A percentile compares a stretch with the other conserved stretches of the same genome.
phyloP scores from a whole-genome alignment of 352 stramenopile species.

The Phytophthora pluvialis region DNA sequence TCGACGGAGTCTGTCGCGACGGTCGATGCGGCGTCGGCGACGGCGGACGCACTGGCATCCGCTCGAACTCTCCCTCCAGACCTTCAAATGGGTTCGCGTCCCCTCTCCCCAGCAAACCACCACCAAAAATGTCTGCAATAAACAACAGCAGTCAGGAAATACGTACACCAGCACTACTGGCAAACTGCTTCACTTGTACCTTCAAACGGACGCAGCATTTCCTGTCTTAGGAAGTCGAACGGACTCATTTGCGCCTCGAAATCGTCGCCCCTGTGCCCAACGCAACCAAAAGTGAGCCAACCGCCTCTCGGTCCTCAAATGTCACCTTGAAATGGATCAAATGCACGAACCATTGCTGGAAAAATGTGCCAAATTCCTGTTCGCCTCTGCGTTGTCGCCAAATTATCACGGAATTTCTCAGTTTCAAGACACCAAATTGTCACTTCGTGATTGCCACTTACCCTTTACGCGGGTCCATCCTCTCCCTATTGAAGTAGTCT shows the following conservation, averaged over 20 bases:
- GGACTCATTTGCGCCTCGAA: conserved; percentile 82
- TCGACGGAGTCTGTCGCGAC: conserved; percentile 50
- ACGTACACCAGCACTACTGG: too few species aligned
- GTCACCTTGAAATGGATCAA: not conserved
- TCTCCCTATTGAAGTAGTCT: conserved; percentile 78
- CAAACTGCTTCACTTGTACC: conserved; percentile 24
- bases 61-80: conserved; percentile 68
- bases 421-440: too few species aligned
- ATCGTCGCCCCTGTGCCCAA: conserved; percentile 58
- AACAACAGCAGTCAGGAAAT: not conserved
- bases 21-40: conserved; percentile 48
- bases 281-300: conserved; percentile 1
- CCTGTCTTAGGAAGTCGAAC: conserved; percentile 81
- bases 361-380: conserved; percentile 52
- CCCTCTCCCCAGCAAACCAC: conserved; percentile 39
- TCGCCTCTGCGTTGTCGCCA: conserved; percentile 29
- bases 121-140: conserved; percentile 65
- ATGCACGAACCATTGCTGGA: conserved; percentile 54
- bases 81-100: conserved; percentile 62
- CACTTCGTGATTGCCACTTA: conserved; percentile 13
- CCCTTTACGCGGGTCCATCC: conserved; percentile 64
- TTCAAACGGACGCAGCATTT: conserved; percentile 85
- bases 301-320: not conserved
- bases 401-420: not conserved
- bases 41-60: conserved; percentile 58